phyloP scores from a whole-genome alignment of 148 eudicot species.

The Rhododendron williamsianum region DNA sequence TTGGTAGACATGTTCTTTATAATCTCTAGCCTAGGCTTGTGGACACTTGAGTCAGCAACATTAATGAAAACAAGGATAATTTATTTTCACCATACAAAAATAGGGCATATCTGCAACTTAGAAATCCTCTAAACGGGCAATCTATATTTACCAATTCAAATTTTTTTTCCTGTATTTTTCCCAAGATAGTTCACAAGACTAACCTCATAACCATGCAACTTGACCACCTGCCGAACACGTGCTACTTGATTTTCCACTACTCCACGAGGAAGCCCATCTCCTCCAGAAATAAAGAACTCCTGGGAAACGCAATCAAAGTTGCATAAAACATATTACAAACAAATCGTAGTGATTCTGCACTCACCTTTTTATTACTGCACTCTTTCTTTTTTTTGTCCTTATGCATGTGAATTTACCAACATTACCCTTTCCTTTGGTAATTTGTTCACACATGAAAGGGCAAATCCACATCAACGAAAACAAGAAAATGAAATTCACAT shows the following conservation, averaged over 20 bases:
- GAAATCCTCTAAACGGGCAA: neutral
- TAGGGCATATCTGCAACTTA: neutral
- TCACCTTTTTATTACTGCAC: neutral
- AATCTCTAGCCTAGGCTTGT: neutral
- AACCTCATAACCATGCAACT: constrained; percentile 85
- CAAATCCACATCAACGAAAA: neutral
- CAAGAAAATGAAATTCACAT: neutral
- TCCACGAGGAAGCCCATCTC: constrained; percentile 99
- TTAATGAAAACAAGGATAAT: neutral
- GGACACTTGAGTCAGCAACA: neutral
- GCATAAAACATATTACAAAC: neutral
- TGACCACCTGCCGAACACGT: constrained; percentile 64
- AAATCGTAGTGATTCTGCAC: neutral
- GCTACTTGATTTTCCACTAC: constrained; percentile 90
- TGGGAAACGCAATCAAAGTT: constrained; percentile 18
- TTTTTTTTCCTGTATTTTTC: neutral
- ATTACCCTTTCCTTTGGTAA: neutral
- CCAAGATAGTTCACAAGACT: constrained; percentile 19
- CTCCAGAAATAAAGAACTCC: constrained; percentile 99
- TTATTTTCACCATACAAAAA: neutral
- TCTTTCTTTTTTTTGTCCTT: neutral
- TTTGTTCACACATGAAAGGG: neutral
- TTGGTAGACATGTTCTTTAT: neutral
- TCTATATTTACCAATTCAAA: neutral
- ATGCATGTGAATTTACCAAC: neutral